Conservation (phyloP, 202 grass and related monocot species). For the Setaria viridis region DNA sequence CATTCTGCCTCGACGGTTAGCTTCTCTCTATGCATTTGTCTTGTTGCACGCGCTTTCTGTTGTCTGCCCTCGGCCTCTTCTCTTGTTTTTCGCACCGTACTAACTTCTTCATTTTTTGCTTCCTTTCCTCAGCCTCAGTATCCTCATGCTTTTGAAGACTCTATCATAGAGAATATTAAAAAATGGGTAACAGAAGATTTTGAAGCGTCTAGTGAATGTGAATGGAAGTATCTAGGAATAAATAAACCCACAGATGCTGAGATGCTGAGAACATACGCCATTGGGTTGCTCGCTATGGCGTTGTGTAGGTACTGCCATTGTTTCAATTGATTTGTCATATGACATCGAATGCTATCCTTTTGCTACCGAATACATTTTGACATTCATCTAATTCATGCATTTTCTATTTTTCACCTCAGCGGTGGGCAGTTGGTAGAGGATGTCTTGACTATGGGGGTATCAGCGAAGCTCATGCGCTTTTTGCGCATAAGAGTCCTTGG, state of each 20-base stretch:
- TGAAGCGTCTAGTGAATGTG: constrained; percentile 52
- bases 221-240: constrained; percentile 70
- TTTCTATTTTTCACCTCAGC: constrained; percentile 47
- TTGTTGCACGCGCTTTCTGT: neutral
- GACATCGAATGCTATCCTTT: neutral
- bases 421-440: constrained; percentile 82
- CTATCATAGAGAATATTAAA: constrained; percentile 82
- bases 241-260: constrained; percentile 79
- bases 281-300: constrained; percentile 88
- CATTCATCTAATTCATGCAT: constrained; percentile 14
- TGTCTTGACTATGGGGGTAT: constrained; percentile 75
- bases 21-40: constrained; percentile 9
- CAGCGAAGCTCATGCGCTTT: constrained; percentile 91
- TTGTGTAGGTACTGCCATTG: constrained; percentile 61
- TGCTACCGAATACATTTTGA: constrained; percentile 18
- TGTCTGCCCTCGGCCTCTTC: constrained; percentile 10
- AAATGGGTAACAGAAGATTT: constrained; percentile 71
- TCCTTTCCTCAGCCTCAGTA: constrained; percentile 62
- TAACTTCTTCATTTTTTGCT: constrained; percentile 10
- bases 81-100: neutral
- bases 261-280: constrained; percentile 77
- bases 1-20: constrained; percentile 78
- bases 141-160: constrained; percentile 80
- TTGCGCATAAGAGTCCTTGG: constrained; percentile 78
- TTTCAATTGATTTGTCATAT: constrained; percentile 11